These are phyloP conservation scores for Nakazawaea holstii DNA, from an alignment of 805 yeast species.

Conservation along the genomic window DNA sequence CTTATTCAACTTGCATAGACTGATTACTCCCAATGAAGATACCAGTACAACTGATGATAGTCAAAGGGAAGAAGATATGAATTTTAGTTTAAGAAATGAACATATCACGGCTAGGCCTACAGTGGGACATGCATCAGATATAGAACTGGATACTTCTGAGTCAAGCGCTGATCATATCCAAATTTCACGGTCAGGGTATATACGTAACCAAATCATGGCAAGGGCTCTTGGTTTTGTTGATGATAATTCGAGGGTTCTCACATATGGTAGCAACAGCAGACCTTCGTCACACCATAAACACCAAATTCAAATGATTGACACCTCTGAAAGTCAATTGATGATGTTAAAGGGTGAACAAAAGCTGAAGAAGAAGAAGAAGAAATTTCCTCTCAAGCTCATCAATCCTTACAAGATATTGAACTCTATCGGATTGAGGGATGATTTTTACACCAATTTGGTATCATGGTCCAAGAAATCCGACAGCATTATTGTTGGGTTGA, in stretches of 20 bases:
- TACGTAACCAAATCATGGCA: slow-evolving; percentile 27
- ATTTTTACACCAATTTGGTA: slow-evolving; percentile 70
- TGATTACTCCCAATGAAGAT: background rate
- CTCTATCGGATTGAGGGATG: slow-evolving; percentile 71
- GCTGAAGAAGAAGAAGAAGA: background rate
- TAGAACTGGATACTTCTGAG: no score
- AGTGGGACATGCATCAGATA: no score
- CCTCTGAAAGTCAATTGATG: no score
- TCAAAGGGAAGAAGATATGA: background rate
- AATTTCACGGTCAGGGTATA: no score
- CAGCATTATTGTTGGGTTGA: slow-evolving; percentile 63
- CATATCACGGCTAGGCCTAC: background rate
- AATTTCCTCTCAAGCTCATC: background rate
- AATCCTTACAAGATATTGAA: slow-evolving; percentile 48
- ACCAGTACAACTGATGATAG: no score
- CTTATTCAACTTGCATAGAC: background rate
- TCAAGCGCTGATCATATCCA: no score
- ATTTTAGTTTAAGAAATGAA: background rate
- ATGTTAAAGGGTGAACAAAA: background rate
- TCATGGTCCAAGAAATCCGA: slow-evolving; percentile 58
- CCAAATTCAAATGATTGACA: slow-evolving; percentile 10
- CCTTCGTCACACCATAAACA: slow-evolving; percentile 10
- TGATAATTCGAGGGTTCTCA: slow-evolving; percentile 35
- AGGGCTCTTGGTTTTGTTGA: slow-evolving; percentile 40
- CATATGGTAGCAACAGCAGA: slow-evolving; percentile 12